A percentile compares a stretch with the other conserved stretches of the same genome.
Evolutionary conservation across 768 basidiomycete genomes (phyloP).

Genomic region (Kwoniella shandongensis): DNA sequence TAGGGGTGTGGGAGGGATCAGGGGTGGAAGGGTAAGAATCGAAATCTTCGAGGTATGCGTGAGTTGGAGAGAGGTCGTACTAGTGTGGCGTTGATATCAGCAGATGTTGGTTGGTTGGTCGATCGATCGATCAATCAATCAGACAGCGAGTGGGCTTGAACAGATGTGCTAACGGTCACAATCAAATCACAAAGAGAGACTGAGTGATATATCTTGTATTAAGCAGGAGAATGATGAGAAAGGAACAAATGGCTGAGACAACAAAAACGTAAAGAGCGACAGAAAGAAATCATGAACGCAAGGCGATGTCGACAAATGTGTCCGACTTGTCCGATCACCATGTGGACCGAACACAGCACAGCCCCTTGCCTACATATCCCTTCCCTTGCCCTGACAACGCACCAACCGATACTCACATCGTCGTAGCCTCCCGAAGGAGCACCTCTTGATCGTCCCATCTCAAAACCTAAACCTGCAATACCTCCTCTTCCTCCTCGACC

Average conservation of each 20-base stretch:
- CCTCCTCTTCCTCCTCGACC: neutral
- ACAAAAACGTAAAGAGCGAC: neutral
- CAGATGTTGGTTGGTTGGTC: neutral
- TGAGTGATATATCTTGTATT: neutral
- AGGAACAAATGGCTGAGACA: too few species aligned
- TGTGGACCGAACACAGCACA: constrained; percentile 1
- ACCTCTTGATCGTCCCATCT: neutral
- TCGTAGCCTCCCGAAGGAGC: constrained; percentile 18
- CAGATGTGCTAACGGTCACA: neutral
- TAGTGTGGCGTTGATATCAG: neutral
- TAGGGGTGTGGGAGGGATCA: constrained; percentile 32
- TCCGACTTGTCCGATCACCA: neutral
- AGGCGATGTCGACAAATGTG: too few species aligned
- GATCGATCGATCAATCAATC: neutral
- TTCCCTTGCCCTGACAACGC: neutral
- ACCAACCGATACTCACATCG: constrained; percentile 17
- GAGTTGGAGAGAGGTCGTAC: constrained; percentile 46
- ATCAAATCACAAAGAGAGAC: neutral
- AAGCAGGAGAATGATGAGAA: neutral
- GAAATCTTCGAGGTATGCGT: constrained; percentile 44
- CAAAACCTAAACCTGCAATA: too few species aligned
- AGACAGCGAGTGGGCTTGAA: neutral
- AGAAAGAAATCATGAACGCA: neutral
- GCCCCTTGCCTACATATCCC: neutral
- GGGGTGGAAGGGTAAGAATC: constrained; percentile 32